Evolutionary conservation across 805 yeast species (phyloP), one percentile per base, ranked within the genome.

Genomic region (Ascoidea asiatica): DNA sequence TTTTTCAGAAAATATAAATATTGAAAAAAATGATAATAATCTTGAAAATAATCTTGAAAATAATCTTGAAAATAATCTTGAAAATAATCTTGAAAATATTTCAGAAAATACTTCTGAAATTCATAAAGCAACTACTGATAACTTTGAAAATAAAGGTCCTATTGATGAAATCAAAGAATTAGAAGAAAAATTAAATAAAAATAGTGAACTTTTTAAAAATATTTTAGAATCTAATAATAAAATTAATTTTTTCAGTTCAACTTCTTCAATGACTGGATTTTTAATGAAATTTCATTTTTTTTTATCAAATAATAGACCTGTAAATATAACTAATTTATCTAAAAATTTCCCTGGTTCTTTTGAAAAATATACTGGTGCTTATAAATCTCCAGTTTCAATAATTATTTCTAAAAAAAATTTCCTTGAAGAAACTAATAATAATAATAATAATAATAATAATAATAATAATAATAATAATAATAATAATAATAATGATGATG

Each of bases 241-340:
- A 52, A 38, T 65, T 53, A 56, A 59, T 45, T 90, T 69, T 56
- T 75, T 73, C 46, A 83, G 94, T 1, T 87, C 96, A 1, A 88
- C 97, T 0, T 83, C 95, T 18, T 83, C 95, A 1, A 73, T 90
- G 84, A 89, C 97, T 0, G 69, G 79, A 1, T 62, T 79, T 1
- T 67, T 90, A 40, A 67, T 79, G 3, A 94, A 88, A 42, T 65
- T 90, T 47, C 96, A 92, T 61, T 69, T 68, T 47, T 62, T 85
- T 7, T 56, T 92, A 37, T 77, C 86, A 5, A 77, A 80, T 52
- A 67, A 65, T 47, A 65, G 84, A 44, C 74, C 72, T 1, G 74
- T 69, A n/a, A 72, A 66, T 56, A 65, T 71, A 13, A 59, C 57
- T 43, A 62, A 57, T 33, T 65, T 69, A 42, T 73, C 77, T 2